A percentile compares a stretch with the other conserved stretches of the same genome.
These are phyloP conservation scores for Mortierella sp. DNA, from an alignment of 371 early-diverging fungal genomes.

Conservation along the genomic window DNA sequence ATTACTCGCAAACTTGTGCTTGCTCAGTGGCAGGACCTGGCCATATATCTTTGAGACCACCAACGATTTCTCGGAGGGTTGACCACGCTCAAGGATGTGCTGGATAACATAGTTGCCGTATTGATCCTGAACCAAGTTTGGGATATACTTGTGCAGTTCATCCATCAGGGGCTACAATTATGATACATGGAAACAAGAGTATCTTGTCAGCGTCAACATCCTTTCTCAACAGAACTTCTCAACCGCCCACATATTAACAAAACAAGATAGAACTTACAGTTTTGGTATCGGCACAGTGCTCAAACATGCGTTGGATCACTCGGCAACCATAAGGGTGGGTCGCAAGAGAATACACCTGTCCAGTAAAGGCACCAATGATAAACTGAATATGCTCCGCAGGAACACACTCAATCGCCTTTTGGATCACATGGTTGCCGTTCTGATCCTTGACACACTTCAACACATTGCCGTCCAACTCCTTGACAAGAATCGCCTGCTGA, in stretches of 20 bases:
- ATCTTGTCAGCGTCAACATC: conserved; percentile 69
- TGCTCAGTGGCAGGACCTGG: conserved; percentile 89
- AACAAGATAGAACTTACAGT: conserved; percentile 64
- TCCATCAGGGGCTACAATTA: conserved; percentile 83
- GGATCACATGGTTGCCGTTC: conserved; percentile 99
- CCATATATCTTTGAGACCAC: conserved; percentile 94
- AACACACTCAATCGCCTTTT: conserved; percentile 99
- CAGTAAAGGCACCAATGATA: conserved; percentile 97
- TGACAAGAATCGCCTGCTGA: conserved; percentile 91
- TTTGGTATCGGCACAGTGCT: conserved; percentile 93
- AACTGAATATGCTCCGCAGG: conserved; percentile 94
- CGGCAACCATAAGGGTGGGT: conserved; percentile 99
- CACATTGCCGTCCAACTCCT: conserved; percentile 95
- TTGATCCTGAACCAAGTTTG: conserved; percentile 98
- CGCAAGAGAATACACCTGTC: conserved; percentile 95
- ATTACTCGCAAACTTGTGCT: conserved; percentile 99
- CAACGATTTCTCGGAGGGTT: conserved; percentile 83
- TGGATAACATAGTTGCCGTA: conserved; percentile 99
- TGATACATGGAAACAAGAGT: conserved; percentile 75
- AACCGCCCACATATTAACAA: conserved; percentile 65
- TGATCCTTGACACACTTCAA: conserved; percentile 99
- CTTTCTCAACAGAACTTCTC: conserved; percentile 75
- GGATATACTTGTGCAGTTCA: conserved; percentile 93
- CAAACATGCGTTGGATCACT: conserved; percentile 99
- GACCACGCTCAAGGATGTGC: conserved; percentile 97